Base-by-base conservation (phyloP, 169 alveolate species). In the Theileria luwenshuni region DNA sequence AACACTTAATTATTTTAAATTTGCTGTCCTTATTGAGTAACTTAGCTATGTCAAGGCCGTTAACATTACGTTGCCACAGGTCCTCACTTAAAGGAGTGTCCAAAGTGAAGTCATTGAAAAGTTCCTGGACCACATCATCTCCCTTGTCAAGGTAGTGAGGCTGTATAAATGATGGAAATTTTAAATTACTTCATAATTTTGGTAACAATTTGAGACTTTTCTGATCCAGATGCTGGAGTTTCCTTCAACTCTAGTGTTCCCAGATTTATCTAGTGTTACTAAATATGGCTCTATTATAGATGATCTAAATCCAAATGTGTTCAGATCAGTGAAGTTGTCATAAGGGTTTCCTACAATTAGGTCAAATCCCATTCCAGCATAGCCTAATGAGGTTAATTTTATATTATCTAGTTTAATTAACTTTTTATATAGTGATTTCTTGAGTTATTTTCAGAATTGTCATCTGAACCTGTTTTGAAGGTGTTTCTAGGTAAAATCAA, bases 291-390 rank as follows among this genome's bases (percentile, higher is more conserved):
- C 71, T n/a, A 81, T 54, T 52, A 81, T 68, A 63, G 81, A 51
- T 21, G 45, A 61, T 35, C 80, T 45, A 25, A 70, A 81, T 2
- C 89, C 89, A 15, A 69, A 63, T 25, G 64, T 83, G 12, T 43
- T 48, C 60, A 25, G 30, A 41, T 21, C 60, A 6, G 59, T 67
- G 48, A 74, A 68, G 58, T 48, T 48, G 15, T 83, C 86, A n/a
- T 73, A 60, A n/a, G 89, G 89, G 25, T 81, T 74, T 8, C 89
- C 89, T 25, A 67, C 56, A 6, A 81, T 69, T 25, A 77, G 60
- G 43, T 81, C 89, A 49, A 70, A 81, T 0, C 89, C 89, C 32
- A 72, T 17, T 7, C 89, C 89, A 65, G 61, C 64, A 62, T 73
- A 74, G 38, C 69, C 89, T 81, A 35, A 13, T 25, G 27, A 54